Evolutionary conservation across 169 alveolate species (phyloP), one percentile per base, ranked within the genome.

Genomic region (Cryptosporidium bovis): DNA sequence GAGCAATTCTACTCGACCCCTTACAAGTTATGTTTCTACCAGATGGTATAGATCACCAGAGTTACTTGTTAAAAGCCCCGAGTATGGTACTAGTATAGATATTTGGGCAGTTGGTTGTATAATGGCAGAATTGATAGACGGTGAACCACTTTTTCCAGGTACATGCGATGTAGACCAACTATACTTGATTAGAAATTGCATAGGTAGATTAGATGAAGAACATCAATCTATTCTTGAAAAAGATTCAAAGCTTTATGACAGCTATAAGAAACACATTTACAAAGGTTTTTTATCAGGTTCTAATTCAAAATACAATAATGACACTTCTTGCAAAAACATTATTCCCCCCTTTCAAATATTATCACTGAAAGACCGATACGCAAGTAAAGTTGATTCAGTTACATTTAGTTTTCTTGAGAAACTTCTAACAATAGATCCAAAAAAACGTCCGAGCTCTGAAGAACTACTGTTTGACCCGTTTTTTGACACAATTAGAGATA

Each of bases 101-200:
- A 91, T 94, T 34, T 95, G 98, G 97, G 97, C 98, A n/a, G 91
- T 94, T 77, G 97, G 97, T 3, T 95, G 98, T 83, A 95, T 95
- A 16, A 94, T 95, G 98, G 97, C 97, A 18, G 99, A 97, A 83
- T 90, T 95, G 64, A 94, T 94, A 4, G 99, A 97, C 84, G 98
- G 98, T 12, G 94, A 95, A 60, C 99, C 99, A 8, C 93, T 97
- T 20, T 97, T 97, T 89, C 97, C 98, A 3, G 99, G 99, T 0
- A 97, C 95, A 84, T 92, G 93, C 66, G 98, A 95, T 82, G 92
- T 95, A n/a, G 98, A 95, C 66, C 94, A 95, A 68, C 83, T 95
- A 8, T 93, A 92, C 82, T 77, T 93, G 53, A 95, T 95, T 51
- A 92, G 94, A 84, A 93, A 91, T 83, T 66, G 92, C 20, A 65